Evolutionary conservation across 2,329 filamentous ascomycete genomes (phyloP).

Genomic region (Fusarium sp.): DNA sequence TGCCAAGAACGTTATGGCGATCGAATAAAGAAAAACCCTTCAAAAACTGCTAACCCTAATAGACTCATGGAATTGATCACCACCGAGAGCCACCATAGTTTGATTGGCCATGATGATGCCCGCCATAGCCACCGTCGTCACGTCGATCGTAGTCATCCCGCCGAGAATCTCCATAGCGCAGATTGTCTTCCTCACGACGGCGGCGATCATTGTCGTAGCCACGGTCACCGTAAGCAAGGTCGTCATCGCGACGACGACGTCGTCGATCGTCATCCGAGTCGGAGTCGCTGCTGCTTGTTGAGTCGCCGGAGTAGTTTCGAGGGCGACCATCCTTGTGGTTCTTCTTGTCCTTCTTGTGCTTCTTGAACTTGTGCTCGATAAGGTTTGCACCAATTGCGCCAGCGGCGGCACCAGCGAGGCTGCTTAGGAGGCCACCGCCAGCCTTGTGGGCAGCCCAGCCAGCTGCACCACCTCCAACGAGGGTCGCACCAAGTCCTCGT

Average conservation of each 20-base stretch:
- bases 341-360: constrained; percentile 45
- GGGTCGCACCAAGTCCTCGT: constrained; percentile 63
- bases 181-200: not conserved
- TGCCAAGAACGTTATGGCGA: not conserved
- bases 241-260: constrained; percentile 24
- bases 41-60: not conserved
- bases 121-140: not conserved
- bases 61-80: not conserved
- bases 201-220: not conserved
- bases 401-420: constrained; percentile 59
- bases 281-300: constrained; percentile 42
- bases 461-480: constrained; percentile 61
- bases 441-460: constrained; percentile 63
- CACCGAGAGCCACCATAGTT: not conserved
- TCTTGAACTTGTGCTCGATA: constrained; percentile 55
- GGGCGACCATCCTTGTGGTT: constrained; percentile 38
- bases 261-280: constrained; percentile 33
- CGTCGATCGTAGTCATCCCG: not conserved
- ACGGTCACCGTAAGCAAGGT: constrained; percentile 25
- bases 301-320: constrained; percentile 34
- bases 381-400: constrained; percentile 64
- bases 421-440: constrained; percentile 62
- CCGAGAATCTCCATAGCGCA: not conserved
- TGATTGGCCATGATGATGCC: not conserved
- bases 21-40: not conserved